Evolutionary conservation across 202 grass and related monocot genomes (phyloP), one percentile per base, ranked within the genome.

Genomic region (Elaeis oleifera): DNA sequence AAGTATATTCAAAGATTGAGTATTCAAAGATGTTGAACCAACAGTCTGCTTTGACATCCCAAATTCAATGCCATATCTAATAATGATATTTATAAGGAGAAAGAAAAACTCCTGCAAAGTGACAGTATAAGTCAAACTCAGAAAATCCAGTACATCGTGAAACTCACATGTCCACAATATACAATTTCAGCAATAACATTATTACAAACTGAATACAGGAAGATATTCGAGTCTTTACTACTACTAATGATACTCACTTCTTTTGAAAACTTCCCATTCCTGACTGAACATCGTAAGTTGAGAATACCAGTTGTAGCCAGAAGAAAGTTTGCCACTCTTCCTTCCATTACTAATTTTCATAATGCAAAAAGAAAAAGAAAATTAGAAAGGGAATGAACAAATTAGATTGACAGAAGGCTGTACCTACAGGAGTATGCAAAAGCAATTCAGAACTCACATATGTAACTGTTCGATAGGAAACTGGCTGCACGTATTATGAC

Each of bases 391-490:
- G 39, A 60, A 65, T 13, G 63, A 29, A 23, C 54, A 73, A 9
- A 51, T 16, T 19, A 18, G 27, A 73, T 18, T 23, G 11, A 32
- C 23, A 28, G 17, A 21, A 63, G n/a, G 28, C 55, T 25, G 70
- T 24, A 21, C 62, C 23, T 50, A 63, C 17, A 21, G 26, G 23
- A 61, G 56, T 18, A 65, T 17, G 68, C 50, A 19, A 78, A 71
- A 44, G 36, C 25, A 81, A 78, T 66, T 66, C 63, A 71, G 60
- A 80, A 84, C 87, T 88, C 77, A 96, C 91, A 88, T 85, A 96
- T 96, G 73, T 88, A 96, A 79, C 91, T 96, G 71, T 96, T 96
- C 20, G 91, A 96, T 72, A 96, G 77, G 73, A 96, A 90, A 76
- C 84, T 96, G 59, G 72, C 87, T 69, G 91, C 91, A 67, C 91